Base-by-base conservation (phyloP, 495 filamentous ascomycete species). In the Talaromyces ruber region DNA sequence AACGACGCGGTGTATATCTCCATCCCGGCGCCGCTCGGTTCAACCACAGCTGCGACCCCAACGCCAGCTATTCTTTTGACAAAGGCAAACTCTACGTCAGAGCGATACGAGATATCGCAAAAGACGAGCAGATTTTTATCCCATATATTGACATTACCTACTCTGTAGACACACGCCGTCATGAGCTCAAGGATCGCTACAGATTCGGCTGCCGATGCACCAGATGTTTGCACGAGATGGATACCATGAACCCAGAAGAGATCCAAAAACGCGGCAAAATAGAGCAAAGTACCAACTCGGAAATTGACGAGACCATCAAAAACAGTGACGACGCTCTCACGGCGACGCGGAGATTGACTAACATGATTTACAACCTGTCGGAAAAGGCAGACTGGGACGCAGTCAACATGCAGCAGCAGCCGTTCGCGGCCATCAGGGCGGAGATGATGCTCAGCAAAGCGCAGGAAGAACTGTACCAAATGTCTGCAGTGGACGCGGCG, bases 21-120 rank as follows among this genome's bases (percentile, higher is more conserved):
- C 85, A 89, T 59, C 77, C 84, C 1, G 70, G 81, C 5, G 79
- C 82, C 0, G 75, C 82, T 43, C 66, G 79, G 11, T 79, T 87
- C 65, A 91, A 91, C 69, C 89, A 92, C 72, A 87, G 83, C 58
- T 91, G 89, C 71, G 75, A 80, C 37, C 86, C 86, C 29, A 92
- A 89, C 62, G 78, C 84, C n/a, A 75, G 81, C 14, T 76, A 88
- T 32, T 78, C 83, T 14, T 87, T 89, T 65, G 83, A 88, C 58
- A 83, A 80, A 71, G 66, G 70, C 30, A 67, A 73, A 6, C 64
- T 81, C 18, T 77, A 65, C 47, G 55, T 82, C 57, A 79, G 79
- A 58, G 80, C 81, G 21, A 64, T 81, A 18, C 62, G 68, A 2
- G 69, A 72, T 1, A 84, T 87, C 61, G 65, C 75, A 6, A 72